Evolutionary conservation across 2,329 filamentous ascomycete species (phyloP).

Genomic region (Tolypocladium inflatum): DNA sequence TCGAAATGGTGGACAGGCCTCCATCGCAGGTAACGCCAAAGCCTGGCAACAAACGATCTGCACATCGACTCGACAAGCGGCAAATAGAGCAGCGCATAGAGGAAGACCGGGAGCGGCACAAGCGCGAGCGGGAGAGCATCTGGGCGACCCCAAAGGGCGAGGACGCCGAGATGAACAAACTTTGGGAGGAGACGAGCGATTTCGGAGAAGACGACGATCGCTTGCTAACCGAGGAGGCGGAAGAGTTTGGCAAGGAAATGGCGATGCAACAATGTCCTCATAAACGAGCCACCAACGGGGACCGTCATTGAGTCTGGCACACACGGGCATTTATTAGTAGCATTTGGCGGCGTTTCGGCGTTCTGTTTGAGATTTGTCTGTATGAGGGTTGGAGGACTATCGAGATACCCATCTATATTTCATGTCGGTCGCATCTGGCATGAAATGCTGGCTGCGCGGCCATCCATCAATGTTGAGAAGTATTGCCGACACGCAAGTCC

Average conservation of each 20-base stretch:
- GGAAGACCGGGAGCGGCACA: constrained; percentile 91
- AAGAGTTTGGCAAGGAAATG: constrained; percentile 35
- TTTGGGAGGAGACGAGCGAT: constrained; percentile 84
- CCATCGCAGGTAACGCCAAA: constrained; percentile 30
- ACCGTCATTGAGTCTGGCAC: constrained; percentile 10
- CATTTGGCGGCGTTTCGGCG: constrained; percentile 19
- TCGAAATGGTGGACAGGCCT: constrained; percentile 30
- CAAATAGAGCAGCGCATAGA: constrained; percentile 95
- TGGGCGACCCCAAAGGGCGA: constrained; percentile 68
- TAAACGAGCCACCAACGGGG: constrained; percentile 20
- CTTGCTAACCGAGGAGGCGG: constrained; percentile 63
- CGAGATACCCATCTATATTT: constrained; percentile 18
- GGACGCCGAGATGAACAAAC: constrained; percentile 63
- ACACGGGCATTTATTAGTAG: neutral
- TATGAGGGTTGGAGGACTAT: constrained; percentile 7
- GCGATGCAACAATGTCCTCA: constrained; percentile 31
- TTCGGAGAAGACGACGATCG: constrained; percentile 79
- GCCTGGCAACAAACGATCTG: constrained; percentile 17
- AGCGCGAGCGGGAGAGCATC: constrained; percentile 80
- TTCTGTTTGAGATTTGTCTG: constrained; percentile 2
- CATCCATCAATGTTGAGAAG: neutral
- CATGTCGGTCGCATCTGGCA: neutral
- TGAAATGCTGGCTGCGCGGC: no score
- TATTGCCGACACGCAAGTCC: neutral
- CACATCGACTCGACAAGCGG: constrained; percentile 59